Evolutionary conservation across 257 asterid genomes (phyloP), one percentile per base, ranked within the genome.

Genomic region (Lycium barbarum): DNA sequence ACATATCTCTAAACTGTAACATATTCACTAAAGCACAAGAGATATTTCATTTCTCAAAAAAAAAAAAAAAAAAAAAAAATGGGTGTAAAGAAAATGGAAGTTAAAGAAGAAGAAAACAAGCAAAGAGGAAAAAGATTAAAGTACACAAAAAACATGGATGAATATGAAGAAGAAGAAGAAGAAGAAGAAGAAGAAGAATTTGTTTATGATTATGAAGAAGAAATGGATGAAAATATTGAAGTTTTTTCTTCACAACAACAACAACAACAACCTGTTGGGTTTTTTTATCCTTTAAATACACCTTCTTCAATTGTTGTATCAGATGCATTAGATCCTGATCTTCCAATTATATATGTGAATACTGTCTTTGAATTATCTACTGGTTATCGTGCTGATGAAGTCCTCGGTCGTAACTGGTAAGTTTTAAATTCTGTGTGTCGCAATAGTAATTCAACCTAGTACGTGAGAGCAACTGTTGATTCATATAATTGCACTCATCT

Each of bases 371-470:
- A 95, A 87, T 86, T 86, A 65, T 91, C 94, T 83, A 95, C 98
- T 49, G 98, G 98, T 79, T 95, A 90, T 86, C 98, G 98, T 15
- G 98, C 97, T 54, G 95, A 93, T 67, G 95, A 95, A 92, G 93
- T 95, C 86, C 95, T 95, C 61, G 97, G 98, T 72, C 95, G 95
- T 82, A 95, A 95, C 91, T 95, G 98, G 98, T 95, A 86, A 86
- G 33, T 47, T 54, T 14, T 40, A 40, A 40, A 40, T 40, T 40
- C 6, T 40, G 7, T 40, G 45, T 40, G 45, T 4, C 45, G 45
- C 45, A 40, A 40, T 40, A 40, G 7, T 40, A 40, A 40, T 40
- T 40, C 45, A 40, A 40, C 45, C 45, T 40, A 40, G 6, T 40
- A 40, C 7, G n/a, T n/a, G 45, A 40, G 45, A 40, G 45, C 0